Base-by-base conservation (phyloP, 176 grass and related monocot genomes). In the Lolium multiflorum region DNA sequence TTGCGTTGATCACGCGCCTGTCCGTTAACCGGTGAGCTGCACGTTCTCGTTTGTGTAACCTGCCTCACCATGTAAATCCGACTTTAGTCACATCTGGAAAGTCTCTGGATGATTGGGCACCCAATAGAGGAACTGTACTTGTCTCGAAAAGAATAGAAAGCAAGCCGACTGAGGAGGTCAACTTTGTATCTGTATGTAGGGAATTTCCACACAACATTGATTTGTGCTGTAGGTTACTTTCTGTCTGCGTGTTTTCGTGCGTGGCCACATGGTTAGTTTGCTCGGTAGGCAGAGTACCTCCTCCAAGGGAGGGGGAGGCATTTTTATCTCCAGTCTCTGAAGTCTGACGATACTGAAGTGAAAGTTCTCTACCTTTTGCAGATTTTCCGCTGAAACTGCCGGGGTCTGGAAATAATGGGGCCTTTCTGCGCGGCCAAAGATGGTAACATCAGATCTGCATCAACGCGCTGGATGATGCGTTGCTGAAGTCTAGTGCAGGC, bases 341-440 rank as follows among this genome's bases (percentile, higher is more conserved):
- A 15, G 7, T 16, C 14, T n/a, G n/a, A n/a, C n/a, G n/a, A n/a
- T n/a, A n/a, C n/a, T n/a, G n/a, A n/a, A n/a, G n/a, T n/a, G n/a
- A n/a, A n/a, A 52, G 2, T 31, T 59, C 50, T 10, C 0, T 31
- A 50, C 28, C 49, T 84, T 37, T 68, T 81, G 80, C 89, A 91
- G 89, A 75, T 83, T 80, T 90, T 84, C 60, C 66, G 13, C 67
- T 87, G 89, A 87, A 87, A 43, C 44, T 78, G 84, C 64, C 56
- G 41, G 89, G 89, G 55, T 35, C 31, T 35, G 31, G 17, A 81
- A 82, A 79, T 57, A 71, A 69, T 22, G 31, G 31, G 31, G 31
- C 31, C 31, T 35, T 35, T 35, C 3, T 35, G 31, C 3, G 31
- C 31, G 31, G 44, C 72, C 52, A 44, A 76, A 70, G 59, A 87